phyloP scores from a whole-genome alignment of 768 basidiomycete species.

The Boletus rex-veris region DNA sequence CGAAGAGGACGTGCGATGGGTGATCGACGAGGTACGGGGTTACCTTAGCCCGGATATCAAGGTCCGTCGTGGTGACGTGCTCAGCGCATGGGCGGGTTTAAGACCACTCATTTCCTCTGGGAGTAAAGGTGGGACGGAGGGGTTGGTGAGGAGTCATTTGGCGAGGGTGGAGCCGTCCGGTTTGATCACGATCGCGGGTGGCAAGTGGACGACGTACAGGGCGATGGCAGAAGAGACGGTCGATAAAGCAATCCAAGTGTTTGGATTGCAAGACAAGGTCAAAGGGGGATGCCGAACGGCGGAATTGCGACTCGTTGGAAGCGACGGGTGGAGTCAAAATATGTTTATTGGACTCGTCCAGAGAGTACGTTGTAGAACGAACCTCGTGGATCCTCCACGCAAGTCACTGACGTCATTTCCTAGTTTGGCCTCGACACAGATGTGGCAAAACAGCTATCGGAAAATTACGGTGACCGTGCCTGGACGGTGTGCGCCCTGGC shows the following conservation, averaged over 20 bases:
- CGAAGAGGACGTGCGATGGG: conserved; percentile 97
- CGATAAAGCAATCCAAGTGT: conserved; percentile 79
- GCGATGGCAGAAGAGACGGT: conserved; percentile 96
- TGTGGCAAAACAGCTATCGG: conserved; percentile 89
- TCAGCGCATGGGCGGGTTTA: conserved; percentile 93
- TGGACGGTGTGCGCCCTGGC: conserved; percentile 90
- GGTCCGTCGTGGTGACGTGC: conserved; percentile 90
- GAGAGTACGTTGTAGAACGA: conserved; percentile 47
- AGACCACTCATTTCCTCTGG: conserved; percentile 88
- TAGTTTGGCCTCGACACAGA: conserved; percentile 90
- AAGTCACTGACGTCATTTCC: not conserved
- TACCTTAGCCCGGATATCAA: conserved; percentile 92
- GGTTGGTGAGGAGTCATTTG: conserved; percentile 90
- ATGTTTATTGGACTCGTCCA: conserved; percentile 98
- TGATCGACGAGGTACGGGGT: conserved; percentile 86
- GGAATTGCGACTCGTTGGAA: conserved; percentile 79
- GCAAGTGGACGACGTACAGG: conserved; percentile 98
- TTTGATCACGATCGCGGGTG: conserved; percentile 90
- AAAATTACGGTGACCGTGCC: conserved; percentile 93
- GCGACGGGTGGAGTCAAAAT: conserved; percentile 90
- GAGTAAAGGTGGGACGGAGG: conserved; percentile 69
- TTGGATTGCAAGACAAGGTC: conserved; percentile 54
- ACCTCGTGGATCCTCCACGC: not conserved
- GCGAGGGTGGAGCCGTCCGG: conserved; percentile 79
- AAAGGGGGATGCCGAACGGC: conserved; percentile 74